Conservation (phyloP, 352 stramenopile genomes). For the Pythium rishiriense region DNA sequence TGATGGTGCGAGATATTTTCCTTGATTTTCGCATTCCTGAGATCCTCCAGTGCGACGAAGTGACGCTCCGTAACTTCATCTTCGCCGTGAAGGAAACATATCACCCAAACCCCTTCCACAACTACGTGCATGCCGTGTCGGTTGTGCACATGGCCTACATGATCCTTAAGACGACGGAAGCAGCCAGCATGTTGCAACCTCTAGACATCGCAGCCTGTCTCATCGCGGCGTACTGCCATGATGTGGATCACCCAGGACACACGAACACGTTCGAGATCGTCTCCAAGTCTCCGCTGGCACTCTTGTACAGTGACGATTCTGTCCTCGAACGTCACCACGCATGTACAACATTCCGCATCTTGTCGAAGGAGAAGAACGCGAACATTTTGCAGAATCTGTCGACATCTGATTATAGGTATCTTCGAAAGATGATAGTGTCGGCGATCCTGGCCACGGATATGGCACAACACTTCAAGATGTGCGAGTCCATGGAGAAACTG, state of each 20-base stretch:
- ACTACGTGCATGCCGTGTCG: constrained; percentile 89
- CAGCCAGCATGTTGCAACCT: constrained; percentile 65
- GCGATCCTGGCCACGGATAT: constrained; percentile 91
- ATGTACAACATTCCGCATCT: constrained; percentile 83
- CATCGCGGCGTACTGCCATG: constrained; percentile 87
- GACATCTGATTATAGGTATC: constrained; percentile 66
- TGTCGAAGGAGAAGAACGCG: constrained; percentile 80
- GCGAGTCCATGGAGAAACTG: constrained; percentile 73
- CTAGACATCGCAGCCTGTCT: constrained; percentile 86
- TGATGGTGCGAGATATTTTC: constrained; percentile 75
- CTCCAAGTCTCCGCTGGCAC: constrained; percentile 68
- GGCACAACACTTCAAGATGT: constrained; percentile 88
- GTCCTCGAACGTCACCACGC: constrained; percentile 90
- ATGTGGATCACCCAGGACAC: constrained; percentile 90
- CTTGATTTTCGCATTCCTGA: constrained; percentile 71
- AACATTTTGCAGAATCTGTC: constrained; percentile 85
- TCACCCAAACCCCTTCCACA: constrained; percentile 91
- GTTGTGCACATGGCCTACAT: constrained; percentile 87
- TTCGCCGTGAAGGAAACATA: constrained; percentile 80
- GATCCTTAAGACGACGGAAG: constrained; percentile 76
- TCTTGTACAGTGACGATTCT: constrained; percentile 89
- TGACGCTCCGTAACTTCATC: constrained; percentile 78
- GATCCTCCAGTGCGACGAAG: constrained; percentile 55
- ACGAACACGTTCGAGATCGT: constrained; percentile 90
- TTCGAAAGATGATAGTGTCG: constrained; percentile 88